phyloP scores from a whole-genome alignment of 2,329 filamentous ascomycete genomes.

The Lasiodiplodia gonubiensis region DNA sequence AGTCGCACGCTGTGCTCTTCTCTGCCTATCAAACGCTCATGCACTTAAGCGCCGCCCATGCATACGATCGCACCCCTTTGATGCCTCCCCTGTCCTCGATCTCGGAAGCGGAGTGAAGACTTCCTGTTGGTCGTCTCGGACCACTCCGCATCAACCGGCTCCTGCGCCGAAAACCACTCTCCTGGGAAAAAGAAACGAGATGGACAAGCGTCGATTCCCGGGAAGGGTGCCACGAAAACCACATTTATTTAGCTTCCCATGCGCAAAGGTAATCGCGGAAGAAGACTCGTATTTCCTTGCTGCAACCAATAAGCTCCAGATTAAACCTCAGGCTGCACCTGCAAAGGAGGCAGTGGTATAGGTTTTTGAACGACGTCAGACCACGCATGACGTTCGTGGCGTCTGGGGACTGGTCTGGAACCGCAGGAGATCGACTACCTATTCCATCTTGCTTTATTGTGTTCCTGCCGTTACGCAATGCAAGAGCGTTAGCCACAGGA shows the following conservation, averaged over 20 bases:
- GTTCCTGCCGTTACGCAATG: not conserved
- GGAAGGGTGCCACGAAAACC: constrained; percentile 1
- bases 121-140: not conserved
- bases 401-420: not conserved
- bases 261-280: not conserved
- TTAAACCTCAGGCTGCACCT: not conserved
- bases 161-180: not conserved
- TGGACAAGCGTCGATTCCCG: not conserved
- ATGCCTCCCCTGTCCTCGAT: not conserved
- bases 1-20: not conserved
- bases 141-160: not conserved
- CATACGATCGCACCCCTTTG: not conserved
- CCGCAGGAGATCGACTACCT: not conserved
- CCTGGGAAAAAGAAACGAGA: not conserved
- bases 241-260: not conserved
- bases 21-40: not conserved
- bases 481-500: not conserved
- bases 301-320: not conserved
- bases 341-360: not conserved
- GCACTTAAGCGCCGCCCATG: not conserved
- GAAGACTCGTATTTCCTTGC: not conserved
- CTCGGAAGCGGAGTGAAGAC: not conserved
- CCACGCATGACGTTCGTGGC: not conserved
- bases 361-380: not conserved
- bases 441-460: not conserved